Conservation (phyloP, 768 basidiomycete species). For the Ramaria sp. region DNA sequence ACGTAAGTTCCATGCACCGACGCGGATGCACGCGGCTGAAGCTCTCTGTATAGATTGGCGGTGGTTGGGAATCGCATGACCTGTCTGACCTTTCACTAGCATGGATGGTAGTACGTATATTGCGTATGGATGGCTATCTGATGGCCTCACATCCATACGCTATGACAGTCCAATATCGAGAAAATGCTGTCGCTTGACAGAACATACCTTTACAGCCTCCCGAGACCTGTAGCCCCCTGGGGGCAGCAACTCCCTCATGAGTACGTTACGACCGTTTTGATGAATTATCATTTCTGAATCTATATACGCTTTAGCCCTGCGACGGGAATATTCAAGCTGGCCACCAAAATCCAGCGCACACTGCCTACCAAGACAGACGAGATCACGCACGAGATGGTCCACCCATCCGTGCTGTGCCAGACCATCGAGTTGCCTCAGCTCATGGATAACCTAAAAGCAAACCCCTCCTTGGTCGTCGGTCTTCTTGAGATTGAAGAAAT, state of each 20-base stretch:
- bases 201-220: slow-evolving; percentile 38
- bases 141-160: neutral
- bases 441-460: slow-evolving; percentile 23
- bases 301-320: slow-evolving; percentile 28
- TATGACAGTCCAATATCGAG: slow-evolving; percentile 42
- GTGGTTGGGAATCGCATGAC: slow-evolving; percentile 60
- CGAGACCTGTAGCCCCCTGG: slow-evolving; percentile 46
- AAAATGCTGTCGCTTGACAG: slow-evolving; percentile 47
- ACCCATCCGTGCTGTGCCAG: slow-evolving; percentile 48
- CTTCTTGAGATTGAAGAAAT: slow-evolving; percentile 45
- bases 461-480: slow-evolving; percentile 32
- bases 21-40: neutral
- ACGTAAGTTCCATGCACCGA: slow-evolving; percentile 14
- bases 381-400: slow-evolving; percentile 49
- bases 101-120: slow-evolving; percentile 49
- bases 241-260: slow-evolving; percentile 53
- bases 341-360: slow-evolving; percentile 33
- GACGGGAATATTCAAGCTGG: slow-evolving; percentile 44
- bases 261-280: slow-evolving; percentile 27
- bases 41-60: slow-evolving; percentile 41
- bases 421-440: slow-evolving; percentile 24
- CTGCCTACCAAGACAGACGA: slow-evolving; percentile 35
- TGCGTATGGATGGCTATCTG: slow-evolving; percentile 9
- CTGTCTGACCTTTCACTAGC: slow-evolving; percentile 50
- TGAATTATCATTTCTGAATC: neutral